A percentile compares a stretch with the other conserved stretches of the same genome.
Conservation (phyloP, 1,284 basidiomycete genomes). For the Ceratobasidium sp. region DNA sequence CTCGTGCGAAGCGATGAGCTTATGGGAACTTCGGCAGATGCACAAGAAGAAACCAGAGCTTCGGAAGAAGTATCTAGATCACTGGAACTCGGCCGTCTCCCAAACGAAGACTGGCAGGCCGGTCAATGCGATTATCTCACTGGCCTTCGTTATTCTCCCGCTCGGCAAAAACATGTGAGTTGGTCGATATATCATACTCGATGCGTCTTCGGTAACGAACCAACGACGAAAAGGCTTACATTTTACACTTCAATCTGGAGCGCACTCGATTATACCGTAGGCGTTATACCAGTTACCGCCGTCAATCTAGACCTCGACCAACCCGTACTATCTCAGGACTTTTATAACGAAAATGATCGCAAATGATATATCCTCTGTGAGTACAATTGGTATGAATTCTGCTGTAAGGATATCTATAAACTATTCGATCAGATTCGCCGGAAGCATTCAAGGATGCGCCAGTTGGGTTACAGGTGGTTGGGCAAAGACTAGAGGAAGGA, state of each 20-base stretch:
- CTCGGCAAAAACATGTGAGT: conserved; percentile 57
- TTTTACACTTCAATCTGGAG: conserved; percentile 75
- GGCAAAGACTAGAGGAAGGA: conserved; percentile 77
- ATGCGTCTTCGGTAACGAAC: conserved; percentile 18
- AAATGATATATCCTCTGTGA: conserved; percentile 66
- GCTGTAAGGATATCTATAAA: too few relatives aligned
- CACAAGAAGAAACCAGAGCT: conserved; percentile 60
- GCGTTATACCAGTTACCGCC: conserved; percentile 72
- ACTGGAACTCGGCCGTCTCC: conserved; percentile 64
- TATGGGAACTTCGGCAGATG: conserved; percentile 67
- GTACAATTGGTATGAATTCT: too few relatives aligned
- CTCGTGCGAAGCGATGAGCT: conserved; percentile 49
- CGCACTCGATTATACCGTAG: conserved; percentile 71
- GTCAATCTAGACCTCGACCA: conserved; percentile 64
- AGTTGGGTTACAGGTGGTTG: conserved; percentile 74
- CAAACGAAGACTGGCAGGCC: conserved; percentile 69
- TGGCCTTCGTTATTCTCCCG: conserved; percentile 61
- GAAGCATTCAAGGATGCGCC: conserved; percentile 68
- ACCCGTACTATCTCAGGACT: conserved; percentile 57
- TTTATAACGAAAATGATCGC: conserved; percentile 62
- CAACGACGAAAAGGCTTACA: conserved; percentile 55
- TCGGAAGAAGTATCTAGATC: conserved; percentile 63
- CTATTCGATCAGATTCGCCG: conserved; percentile 63
- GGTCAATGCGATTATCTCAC: conserved; percentile 70
- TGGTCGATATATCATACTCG: conserved; percentile 19